Conservation (phyloP, 345 rosid species). For the Salix exigua region DNA sequence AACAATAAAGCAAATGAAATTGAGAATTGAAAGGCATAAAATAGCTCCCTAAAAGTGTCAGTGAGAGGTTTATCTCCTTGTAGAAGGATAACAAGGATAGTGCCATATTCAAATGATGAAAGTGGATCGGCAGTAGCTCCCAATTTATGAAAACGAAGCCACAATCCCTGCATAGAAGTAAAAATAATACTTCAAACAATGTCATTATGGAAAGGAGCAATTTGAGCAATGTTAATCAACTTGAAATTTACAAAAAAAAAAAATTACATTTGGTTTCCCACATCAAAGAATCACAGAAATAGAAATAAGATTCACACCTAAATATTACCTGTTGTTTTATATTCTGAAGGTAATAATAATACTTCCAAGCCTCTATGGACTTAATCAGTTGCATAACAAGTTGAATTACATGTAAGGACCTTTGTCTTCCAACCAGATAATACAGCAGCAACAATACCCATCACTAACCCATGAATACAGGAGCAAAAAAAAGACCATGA, state of each 20-base stretch:
- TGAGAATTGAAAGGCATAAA: no score
- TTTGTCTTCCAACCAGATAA: neutral
- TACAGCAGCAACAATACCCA: neutral
- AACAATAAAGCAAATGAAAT: no score
- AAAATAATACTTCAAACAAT: neutral
- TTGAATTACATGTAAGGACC: no score
- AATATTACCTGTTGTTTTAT: neutral
- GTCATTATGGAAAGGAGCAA: no score
- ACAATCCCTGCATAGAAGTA: constrained; percentile 58
- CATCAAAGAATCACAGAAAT: neutral
- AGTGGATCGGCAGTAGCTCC: constrained; percentile 95
- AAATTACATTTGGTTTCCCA: neutral
- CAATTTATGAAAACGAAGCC: constrained; percentile 89
- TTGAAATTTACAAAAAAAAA: no score
- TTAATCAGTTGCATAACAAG: neutral
- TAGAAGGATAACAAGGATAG: constrained; percentile 71
- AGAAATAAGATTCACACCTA: neutral
- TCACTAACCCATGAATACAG: neutral
- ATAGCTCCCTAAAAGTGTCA: no score
- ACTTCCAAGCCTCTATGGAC: neutral
- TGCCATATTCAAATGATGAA: no score
- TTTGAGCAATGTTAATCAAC: no score
- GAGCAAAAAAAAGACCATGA: no score
- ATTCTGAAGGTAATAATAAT: neutral
- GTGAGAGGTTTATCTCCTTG: neutral